Evolutionary conservation across 108 stramenopile species (phyloP).

Genomic region (Hondaea fermentalgiana): DNA sequence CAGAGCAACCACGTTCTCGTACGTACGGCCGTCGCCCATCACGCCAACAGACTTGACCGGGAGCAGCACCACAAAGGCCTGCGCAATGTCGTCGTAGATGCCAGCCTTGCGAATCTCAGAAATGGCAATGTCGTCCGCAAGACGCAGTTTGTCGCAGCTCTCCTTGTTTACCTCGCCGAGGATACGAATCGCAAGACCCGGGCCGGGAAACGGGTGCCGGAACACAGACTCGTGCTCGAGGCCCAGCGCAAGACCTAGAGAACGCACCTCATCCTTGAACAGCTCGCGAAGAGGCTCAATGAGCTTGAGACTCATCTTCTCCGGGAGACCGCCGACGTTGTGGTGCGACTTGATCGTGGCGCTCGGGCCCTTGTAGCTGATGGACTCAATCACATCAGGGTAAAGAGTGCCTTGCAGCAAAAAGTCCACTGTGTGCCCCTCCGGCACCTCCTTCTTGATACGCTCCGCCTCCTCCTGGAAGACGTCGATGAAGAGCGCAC

Average conservation of each 20-base stretch:
- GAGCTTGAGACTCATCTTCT: conserved; percentile 82
- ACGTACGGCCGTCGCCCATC: conserved; percentile 93
- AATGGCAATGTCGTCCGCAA: conserved; percentile 91
- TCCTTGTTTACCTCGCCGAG: conserved; percentile 78
- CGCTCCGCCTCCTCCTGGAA: conserved; percentile 86
- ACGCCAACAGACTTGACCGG: conserved; percentile 92
- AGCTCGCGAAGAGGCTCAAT: conserved; percentile 96
- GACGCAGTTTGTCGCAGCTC: conserved; percentile 73
- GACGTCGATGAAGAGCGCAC: conserved; percentile 88
- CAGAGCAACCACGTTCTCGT: conserved; percentile 78
- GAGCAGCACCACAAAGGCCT: conserved; percentile 90
- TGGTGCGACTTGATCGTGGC: conserved; percentile 99
- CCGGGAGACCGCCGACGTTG: conserved; percentile 94
- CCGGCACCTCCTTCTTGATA: conserved; percentile 54
- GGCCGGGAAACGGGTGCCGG: conserved; percentile 99
- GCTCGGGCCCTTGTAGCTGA: conserved; percentile 95
- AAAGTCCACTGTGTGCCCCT: conserved; percentile 52
- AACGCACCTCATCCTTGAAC: conserved; percentile 94
- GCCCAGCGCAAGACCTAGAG: conserved; percentile 80
- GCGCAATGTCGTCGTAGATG: conserved; percentile 88
- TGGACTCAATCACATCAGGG: conserved; percentile 97
- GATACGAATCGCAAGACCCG: conserved; percentile 92
- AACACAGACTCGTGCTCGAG: conserved; percentile 86
- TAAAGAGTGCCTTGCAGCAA: conserved; percentile 93
- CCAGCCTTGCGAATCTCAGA: conserved; percentile 76